These are phyloP conservation scores for Orbilia brochopaga DNA, from an alignment of 2,329 filamentous ascomycete genomes.

Conservation along the genomic window DNA sequence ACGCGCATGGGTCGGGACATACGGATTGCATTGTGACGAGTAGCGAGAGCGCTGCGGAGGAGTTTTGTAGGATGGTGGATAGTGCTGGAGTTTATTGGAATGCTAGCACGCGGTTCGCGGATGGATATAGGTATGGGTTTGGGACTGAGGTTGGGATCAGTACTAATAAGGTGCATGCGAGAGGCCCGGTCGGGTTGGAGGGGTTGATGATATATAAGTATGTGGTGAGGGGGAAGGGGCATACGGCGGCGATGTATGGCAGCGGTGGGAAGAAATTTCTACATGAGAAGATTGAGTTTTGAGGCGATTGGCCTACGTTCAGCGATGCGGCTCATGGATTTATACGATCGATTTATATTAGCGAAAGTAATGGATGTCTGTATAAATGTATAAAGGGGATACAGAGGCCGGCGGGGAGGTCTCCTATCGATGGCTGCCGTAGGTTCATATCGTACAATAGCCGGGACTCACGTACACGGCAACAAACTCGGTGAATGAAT, in stretches of 20 bases:
- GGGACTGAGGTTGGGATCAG: conserved; percentile 98
- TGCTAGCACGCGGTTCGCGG: conserved; percentile 88
- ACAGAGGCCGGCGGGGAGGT: no score
- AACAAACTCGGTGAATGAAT: no score
- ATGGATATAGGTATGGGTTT: conserved; percentile 96
- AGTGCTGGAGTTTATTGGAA: conserved; percentile 97
- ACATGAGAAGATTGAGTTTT: conserved; percentile 44
- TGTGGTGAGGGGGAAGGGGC: conserved; percentile 80
- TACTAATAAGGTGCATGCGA: conserved; percentile 96
- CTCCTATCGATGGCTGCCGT: no score
- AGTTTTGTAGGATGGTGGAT: conserved; percentile 84
- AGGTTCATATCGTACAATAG: no score
- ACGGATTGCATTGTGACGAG: conserved; percentile 86
- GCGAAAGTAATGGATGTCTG: no score
- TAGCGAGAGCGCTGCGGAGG: conserved; percentile 70
- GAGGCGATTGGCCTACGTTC: neutral
- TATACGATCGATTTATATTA: no score
- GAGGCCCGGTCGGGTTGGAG: conserved; percentile 91
- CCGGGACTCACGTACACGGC: no score
- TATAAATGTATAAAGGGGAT: no score
- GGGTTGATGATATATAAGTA: conserved; percentile 98
- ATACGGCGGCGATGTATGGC: conserved; percentile 58
- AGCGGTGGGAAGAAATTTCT: conserved; percentile 42
- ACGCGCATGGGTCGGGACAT: conserved; percentile 82
- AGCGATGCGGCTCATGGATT: neutral